Conservation (phyloP, 129 eudicot species). For the Calendula officinalis region DNA sequence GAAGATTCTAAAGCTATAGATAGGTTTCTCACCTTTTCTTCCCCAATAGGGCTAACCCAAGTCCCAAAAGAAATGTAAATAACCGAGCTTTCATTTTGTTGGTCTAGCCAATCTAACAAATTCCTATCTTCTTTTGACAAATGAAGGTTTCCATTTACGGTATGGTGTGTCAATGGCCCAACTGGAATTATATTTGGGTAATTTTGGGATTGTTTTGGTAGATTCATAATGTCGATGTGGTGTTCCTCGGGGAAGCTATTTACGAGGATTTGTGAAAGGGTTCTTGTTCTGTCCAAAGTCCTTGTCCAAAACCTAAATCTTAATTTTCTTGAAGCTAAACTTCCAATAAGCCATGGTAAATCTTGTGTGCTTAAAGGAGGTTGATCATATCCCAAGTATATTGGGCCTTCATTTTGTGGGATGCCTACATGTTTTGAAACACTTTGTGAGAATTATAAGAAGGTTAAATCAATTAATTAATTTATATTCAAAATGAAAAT, state of each 20-base stretch:
- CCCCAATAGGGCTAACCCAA: slow-evolving; percentile 81
- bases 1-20: slow-evolving; percentile 62
- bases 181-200: slow-evolving; percentile 40
- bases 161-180: slow-evolving; percentile 43
- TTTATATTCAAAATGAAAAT: no score
- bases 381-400: slow-evolving; percentile 41
- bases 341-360: slow-evolving; percentile 88
- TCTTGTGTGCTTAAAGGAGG: slow-evolving; percentile 49
- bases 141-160: background rate
- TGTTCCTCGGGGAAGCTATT: slow-evolving; percentile 46
- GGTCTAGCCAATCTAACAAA: slow-evolving; percentile 59
- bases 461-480: no score
- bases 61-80: slow-evolving; percentile 78
- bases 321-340: slow-evolving; percentile 44
- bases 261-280: slow-evolving; percentile 50
- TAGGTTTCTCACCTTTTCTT: slow-evolving; percentile 47
- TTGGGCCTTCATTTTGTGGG: slow-evolving; percentile 55
- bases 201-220: slow-evolving; percentile 3
- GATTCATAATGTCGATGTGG: background rate
- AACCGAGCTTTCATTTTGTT: slow-evolving; percentile 45
- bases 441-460: background rate
- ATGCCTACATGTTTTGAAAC: slow-evolving; percentile 44
- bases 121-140: slow-evolving; percentile 48
- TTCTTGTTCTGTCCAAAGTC: slow-evolving; percentile 50
- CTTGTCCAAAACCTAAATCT: slow-evolving; percentile 78